Conservation (phyloP, 805 yeast genomes). For the Yamadazyma endophytica region DNA sequence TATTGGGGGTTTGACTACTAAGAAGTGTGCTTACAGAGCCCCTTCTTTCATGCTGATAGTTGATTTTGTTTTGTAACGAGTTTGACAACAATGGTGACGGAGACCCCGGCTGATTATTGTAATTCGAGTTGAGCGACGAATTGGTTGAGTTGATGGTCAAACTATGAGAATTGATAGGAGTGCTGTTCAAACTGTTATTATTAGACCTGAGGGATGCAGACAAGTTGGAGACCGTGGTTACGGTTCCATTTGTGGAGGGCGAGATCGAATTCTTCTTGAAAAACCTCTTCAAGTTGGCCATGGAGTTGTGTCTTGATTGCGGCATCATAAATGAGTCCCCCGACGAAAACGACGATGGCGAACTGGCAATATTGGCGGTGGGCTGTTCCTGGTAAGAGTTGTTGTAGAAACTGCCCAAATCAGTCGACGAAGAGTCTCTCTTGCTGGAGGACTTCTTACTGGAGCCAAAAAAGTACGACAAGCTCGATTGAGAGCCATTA, state of each 20-base stretch:
- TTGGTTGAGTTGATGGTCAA: constrained; percentile 29
- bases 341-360: constrained; percentile 34
- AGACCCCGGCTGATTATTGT: constrained; percentile 1
- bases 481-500: constrained; percentile 42
- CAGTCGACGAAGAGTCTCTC: constrained; percentile 34
- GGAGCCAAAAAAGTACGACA: constrained; percentile 44
- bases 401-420: constrained; percentile 39
- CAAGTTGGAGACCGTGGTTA: constrained; percentile 14
- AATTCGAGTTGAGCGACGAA: constrained; percentile 27
- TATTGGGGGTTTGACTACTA: constrained; percentile 17
- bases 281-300: constrained; percentile 73
- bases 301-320: constrained; percentile 65
- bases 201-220: constrained; percentile 22
- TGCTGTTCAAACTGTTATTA: constrained; percentile 7
- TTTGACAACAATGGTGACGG: constrained; percentile 10
- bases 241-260: constrained; percentile 4
- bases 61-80: constrained; percentile 24
- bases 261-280: constrained; percentile 44
- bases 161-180: constrained; percentile 15
- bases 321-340: constrained; percentile 22
- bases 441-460: constrained; percentile 36
- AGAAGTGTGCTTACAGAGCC: constrained; percentile 31
- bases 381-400: constrained; percentile 28
- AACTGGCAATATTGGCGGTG: constrained; percentile 19
- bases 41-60: constrained; percentile 29